Evolutionary conservation across 1,284 basidiomycete species (phyloP).

Genomic region (Caloboletus inedulis): DNA sequence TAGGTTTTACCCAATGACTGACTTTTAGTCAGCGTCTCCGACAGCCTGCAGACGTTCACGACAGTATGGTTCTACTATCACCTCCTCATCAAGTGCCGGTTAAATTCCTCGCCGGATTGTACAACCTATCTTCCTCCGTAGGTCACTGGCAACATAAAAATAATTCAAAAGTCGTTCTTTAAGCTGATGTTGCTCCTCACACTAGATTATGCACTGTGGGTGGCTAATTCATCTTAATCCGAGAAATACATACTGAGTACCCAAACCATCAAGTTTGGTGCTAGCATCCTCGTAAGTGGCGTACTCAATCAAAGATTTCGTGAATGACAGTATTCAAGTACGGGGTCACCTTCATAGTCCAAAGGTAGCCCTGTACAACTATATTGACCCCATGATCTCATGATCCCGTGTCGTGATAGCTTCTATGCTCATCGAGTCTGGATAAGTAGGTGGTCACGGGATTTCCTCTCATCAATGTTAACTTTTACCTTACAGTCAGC

Average conservation of each 20-base stretch:
- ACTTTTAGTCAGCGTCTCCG: slow-evolving; percentile 8
- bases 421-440: slow-evolving; percentile 29
- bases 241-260: neutral
- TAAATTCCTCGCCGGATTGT: neutral
- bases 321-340: slow-evolving; percentile 12
- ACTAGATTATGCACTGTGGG: slow-evolving; percentile 8
- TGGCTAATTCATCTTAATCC: neutral
- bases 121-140: slow-evolving; percentile 8
- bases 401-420: slow-evolving; percentile 2
- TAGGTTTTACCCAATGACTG: neutral
- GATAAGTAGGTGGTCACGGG: slow-evolving; percentile 21
- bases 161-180: neutral
- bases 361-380: slow-evolving; percentile 9
- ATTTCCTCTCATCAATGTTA: neutral
- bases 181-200: neutral
- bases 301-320: neutral
- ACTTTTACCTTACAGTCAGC: slow-evolving; percentile 19
- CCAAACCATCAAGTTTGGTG: neutral
- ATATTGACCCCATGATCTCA: neutral
- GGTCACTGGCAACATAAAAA: neutral
- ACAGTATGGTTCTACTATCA: neutral
- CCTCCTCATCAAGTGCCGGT: slow-evolving; percentile 11
- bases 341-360: slow-evolving; percentile 17
- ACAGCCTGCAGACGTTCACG: slow-evolving; percentile 10
- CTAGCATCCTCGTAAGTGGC: slow-evolving; percentile 5